Evolutionary conservation across 139 green algal species (phyloP).

Genomic region (Choricystis sp.): DNA sequence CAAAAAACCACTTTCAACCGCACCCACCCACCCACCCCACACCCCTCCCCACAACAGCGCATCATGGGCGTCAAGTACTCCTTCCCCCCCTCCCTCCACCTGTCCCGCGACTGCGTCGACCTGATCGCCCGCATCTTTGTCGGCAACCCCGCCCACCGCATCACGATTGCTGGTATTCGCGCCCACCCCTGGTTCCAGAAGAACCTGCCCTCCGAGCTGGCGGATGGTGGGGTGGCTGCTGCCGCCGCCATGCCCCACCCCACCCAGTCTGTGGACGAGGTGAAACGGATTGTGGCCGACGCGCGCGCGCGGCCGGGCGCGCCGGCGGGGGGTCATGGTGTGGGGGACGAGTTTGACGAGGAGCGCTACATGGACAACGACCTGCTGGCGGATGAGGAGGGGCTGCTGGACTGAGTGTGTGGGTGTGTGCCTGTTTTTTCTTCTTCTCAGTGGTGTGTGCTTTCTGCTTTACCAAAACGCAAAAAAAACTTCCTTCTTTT

Average conservation of each 20-base stretch:
- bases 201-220: constrained; percentile 77
- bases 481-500: no score
- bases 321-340: neutral
- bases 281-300: constrained; percentile 23
- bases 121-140: constrained; percentile 77
- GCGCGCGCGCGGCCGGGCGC: constrained; percentile 11
- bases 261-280: constrained; percentile 32
- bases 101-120: constrained; percentile 71
- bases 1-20: no score
- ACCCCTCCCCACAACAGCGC: constrained; percentile 36
- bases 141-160: constrained; percentile 50
- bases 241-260: constrained; percentile 9
- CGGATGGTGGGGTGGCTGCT: constrained; percentile 9
- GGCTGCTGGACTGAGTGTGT: constrained; percentile 21
- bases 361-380: constrained; percentile 44
- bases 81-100: constrained; percentile 49
- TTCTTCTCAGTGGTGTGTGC: no score
- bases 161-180: constrained; percentile 69
- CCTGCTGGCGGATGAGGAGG: constrained; percentile 23
- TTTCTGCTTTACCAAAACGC: no score
- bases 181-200: constrained; percentile 84
- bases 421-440: no score
- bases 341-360: constrained; percentile 21
- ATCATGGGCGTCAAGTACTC: constrained; percentile 82
- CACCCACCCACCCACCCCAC: no score